These are phyloP conservation scores for Alternaria novae-zelandiae DNA, from an alignment of 2,329 filamentous ascomycete genomes.

Conservation along the genomic window DNA sequence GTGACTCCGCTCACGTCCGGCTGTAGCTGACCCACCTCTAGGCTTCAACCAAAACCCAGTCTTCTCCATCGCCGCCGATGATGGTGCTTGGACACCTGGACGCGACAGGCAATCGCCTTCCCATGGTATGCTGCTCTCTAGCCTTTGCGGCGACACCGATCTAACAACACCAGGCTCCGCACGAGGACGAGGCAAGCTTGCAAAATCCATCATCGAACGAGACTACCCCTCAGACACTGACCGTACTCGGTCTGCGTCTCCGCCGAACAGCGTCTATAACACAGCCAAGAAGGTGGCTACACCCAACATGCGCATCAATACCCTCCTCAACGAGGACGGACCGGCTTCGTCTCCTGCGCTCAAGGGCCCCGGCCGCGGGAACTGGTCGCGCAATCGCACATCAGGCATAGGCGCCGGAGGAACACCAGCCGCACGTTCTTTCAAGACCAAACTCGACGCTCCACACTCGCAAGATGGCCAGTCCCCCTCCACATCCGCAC, in stretches of 20 bases:
- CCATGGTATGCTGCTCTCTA: constrained; percentile 31
- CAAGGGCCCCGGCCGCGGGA: constrained; percentile 58
- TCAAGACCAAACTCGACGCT: constrained; percentile 45
- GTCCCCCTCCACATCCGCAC: constrained; percentile 40
- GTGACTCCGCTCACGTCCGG: neutral
- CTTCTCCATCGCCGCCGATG: constrained; percentile 49
- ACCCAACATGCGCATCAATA: constrained; percentile 57
- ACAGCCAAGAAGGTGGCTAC: constrained; percentile 42
- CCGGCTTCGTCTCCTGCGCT: constrained; percentile 39
- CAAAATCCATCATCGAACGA: constrained; percentile 42
- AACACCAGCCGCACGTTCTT: constrained; percentile 32
- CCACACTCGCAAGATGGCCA: constrained; percentile 41
- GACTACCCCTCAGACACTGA: constrained; percentile 54
- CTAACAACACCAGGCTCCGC: constrained; percentile 37
- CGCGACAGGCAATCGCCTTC: constrained; percentile 50
- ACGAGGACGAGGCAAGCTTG: constrained; percentile 44
- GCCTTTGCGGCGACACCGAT: neutral
- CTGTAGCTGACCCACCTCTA: constrained; percentile 20
- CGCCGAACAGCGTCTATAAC: constrained; percentile 50
- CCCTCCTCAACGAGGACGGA: constrained; percentile 55
- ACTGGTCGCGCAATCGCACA: constrained; percentile 53
- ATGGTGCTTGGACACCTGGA: constrained; percentile 49
- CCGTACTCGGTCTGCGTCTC: constrained; percentile 55
- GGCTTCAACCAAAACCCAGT: constrained; percentile 51
- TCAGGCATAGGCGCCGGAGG: constrained; percentile 12